Conservation (phyloP, 441 rosid genomes). For the Euphorbia neoarborescens region DNA sequence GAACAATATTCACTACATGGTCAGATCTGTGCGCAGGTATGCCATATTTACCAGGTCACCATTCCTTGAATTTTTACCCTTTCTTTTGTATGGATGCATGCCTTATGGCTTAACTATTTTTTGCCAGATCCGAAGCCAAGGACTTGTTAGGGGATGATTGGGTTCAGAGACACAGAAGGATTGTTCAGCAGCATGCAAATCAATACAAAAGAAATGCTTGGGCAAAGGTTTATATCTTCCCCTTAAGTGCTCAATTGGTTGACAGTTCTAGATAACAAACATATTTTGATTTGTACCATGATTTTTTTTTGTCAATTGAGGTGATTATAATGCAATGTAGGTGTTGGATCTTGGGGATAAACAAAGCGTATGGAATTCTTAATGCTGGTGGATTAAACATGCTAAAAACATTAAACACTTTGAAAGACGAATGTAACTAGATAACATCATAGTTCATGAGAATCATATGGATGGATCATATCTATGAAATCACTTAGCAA, state of each 20-base stretch:
- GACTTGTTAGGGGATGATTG: constrained; percentile 97
- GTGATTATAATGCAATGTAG: background rate
- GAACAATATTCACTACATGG: constrained; percentile 98
- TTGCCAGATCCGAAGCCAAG: constrained; percentile 88
- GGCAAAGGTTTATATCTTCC: constrained; percentile 53
- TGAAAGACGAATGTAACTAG: background rate
- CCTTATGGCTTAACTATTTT: background rate
- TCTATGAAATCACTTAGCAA: background rate
- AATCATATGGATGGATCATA: background rate
- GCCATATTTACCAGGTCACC: constrained; percentile 16
- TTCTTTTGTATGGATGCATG: background rate
- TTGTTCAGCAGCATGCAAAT: constrained; percentile 96
- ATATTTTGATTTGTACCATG: background rate
- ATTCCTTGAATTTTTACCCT: constrained; percentile 6
- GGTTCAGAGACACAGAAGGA: constrained; percentile 95
- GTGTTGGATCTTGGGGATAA: background rate
- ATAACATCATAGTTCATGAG: background rate
- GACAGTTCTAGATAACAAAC: background rate
- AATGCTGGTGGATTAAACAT: background rate
- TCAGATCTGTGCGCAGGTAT: constrained; percentile 96
- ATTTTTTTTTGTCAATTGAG: background rate
- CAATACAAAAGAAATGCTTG: constrained; percentile 89
- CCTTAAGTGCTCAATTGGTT: constrained; percentile 6
- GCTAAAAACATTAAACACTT: background rate
- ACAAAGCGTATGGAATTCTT: background rate